Evolutionary conservation across 129 eudicot genomes (phyloP), one percentile per base, ranked within the genome.

Genomic region (Tagetes patula): DNA sequence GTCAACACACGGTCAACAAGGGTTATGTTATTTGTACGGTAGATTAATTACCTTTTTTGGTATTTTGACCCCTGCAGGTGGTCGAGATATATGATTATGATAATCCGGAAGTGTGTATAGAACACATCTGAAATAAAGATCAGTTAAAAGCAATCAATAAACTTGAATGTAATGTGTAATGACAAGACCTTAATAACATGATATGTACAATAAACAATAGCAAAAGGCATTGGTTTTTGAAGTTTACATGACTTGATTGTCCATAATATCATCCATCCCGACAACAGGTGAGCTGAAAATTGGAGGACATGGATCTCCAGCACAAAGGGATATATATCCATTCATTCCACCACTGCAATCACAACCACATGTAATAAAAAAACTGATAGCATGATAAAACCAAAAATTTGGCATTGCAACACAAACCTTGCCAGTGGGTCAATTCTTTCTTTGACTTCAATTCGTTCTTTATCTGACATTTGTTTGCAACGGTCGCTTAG

Each of bases 201-300:
- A 46, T 46, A 46, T 4, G 59, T 39, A 38, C 36, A 43, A 63
- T 41, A 52, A 11, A 50, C 1, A 49, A 59, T 58, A 63, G 61
- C 63, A 63, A 20, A 14, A 69, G 60, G 53, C 56, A 1, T 1
- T 3, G 6, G 37, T 68, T 30, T 66, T 76, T 73, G 11, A 70
- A 76, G 75, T 82, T 89, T 85, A 92, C 98, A 92, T 82, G 85
- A 89, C 96, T 85, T 92, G 95, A 77, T 92, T 92, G 84, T 92
- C 89, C 87, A 89, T 72, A 50, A 92, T 84, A 67, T 92, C 96
- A 74, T 92, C 95, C 96, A 89, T 77, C 46, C 95, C 96, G 7
- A 64, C 60, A 73, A 92, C 83, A 12, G 98, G 98, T 39, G 98
- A 89, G 71, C 92, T 82, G 80, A 92, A 92, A 48, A 89, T 73